Base-by-base conservation (phyloP, 768 basidiomycete species). In the Coprinopsis sp. region DNA sequence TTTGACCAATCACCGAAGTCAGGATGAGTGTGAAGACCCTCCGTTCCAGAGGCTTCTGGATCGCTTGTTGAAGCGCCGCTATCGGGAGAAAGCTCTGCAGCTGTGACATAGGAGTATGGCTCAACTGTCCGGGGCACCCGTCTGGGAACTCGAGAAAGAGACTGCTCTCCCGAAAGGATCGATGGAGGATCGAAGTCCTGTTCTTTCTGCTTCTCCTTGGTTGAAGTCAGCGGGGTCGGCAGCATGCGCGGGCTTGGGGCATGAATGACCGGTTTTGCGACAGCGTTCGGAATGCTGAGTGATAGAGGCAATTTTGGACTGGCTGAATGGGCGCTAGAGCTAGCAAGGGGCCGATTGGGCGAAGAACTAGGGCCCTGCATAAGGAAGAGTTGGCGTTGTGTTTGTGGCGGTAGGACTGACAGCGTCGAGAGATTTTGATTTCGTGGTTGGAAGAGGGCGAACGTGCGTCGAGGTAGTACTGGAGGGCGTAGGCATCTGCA, bases 331-430 rank as follows among this genome's bases (percentile, higher is more conserved):
- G 27, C 14, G 18, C 30, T 31, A n/a, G 30, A n/a, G 10, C 8
- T n/a, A n/a, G 30, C 30, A n/a, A 8, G n/a, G 8, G 27, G 19
- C 11, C 27, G n/a, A 4, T 21, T 21, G 22, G 18, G 22, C 6
- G 28, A 19, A 10, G 12, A 19, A n/a, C 13, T 13, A 14, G 18
- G 40, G 27, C 30, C 8, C 14, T 16, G 8, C 40, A 30, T 28
- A 42, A n/a, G 40, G 40, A 8, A 42, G 27, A 8, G 40, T 42
- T 10, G 40, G 40, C 12, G 40, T 42, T n/a, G 40, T 42, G n/a
- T n/a, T n/a, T n/a, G n/a, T n/a, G n/a, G n/a, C n/a, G n/a, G n/a
- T n/a, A n/a, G n/a, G n/a, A n/a, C n/a, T n/a, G n/a, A n/a, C n/a
- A n/a, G n/a, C n/a, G n/a, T n/a, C n/a, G n/a, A n/a, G n/a, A 6